phyloP scores from a whole-genome alignment of 805 yeast species.

The Candida nitratophila region DNA sequence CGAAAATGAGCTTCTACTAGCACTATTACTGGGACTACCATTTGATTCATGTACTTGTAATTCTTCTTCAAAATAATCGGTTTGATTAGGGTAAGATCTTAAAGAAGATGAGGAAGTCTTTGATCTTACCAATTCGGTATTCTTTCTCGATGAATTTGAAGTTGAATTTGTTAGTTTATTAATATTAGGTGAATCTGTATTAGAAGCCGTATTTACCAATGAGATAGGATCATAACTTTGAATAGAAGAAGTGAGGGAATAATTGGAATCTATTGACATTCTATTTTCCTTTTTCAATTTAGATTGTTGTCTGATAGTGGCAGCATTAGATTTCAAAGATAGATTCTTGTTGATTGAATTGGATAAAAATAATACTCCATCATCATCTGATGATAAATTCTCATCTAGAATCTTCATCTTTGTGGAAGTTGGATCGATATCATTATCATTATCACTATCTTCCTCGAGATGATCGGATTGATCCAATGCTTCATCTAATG shows the following conservation, averaged over 20 bases:
- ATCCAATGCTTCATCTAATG: slow-evolving; percentile 1
- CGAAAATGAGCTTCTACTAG: neutral
- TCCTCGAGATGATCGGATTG: neutral
- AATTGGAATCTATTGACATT: neutral
- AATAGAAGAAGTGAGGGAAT: slow-evolving; percentile 3
- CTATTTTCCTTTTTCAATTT: neutral
- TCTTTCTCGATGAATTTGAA: slow-evolving; percentile 1
- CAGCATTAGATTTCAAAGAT: neutral
- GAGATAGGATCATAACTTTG: slow-evolving; percentile 8
- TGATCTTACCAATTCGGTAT: neutral
- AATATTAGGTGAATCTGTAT: too few relatives aligned
- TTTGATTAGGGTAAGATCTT: neutral
- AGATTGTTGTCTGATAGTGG: neutral
- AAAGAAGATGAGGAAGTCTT: neutral
- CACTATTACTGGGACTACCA: neutral
- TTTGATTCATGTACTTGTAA: neutral
- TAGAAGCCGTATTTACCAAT: neutral
- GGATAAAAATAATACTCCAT: neutral
- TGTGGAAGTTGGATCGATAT: neutral
- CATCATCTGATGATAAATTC: neutral
- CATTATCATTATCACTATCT: neutral
- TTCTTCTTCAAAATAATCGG: neutral
- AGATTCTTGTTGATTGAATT: neutral
- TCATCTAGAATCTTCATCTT: neutral
- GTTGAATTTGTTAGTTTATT: too few relatives aligned